Base-by-base conservation (phyloP, 2,329 filamentous ascomycete genomes). In the Penicillium sp. region DNA sequence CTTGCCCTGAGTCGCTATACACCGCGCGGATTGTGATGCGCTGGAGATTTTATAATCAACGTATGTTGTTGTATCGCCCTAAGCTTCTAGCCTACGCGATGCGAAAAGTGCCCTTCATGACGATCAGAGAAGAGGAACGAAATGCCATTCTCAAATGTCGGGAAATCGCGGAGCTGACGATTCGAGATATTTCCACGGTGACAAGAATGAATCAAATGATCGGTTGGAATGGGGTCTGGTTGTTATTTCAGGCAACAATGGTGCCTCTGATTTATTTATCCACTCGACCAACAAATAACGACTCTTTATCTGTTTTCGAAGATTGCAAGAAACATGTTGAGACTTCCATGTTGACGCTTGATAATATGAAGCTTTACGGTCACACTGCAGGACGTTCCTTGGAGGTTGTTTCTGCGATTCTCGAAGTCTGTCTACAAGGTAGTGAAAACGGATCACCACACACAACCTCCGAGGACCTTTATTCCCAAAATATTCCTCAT, bases 181-280 rank as follows among this genome's bases (percentile, higher is more conserved):
- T 91, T 54, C 80, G 85, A 52, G 86, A 90, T 50, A 89, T 91
- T 54, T 79, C 84, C 7, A 75, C 77, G 23, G 85, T 87, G 58
- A 89, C 86, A 75, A 81, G 81, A 24, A 80, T 84, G 46, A 88
- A 89, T 65, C 83, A 90, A 64, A 87, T 91, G 74, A 82, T 84
- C 0, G 87, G 87, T 9, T 91, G 88, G 88, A 89, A 89, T 65
- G 88, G 84, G 0, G 87, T 88, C 2, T 90, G 87, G 87, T 85
- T 90, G 68, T 79, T 89, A 52, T 91, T 90, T 71, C 88, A 91
- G 70, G 87, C 88, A 0, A 84, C 83, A 58, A 89, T 91, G 86
- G 84, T 91, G 12, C 88, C 88, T 0, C 79, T 91, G 3, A 29
- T 58, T 24, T 45, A 47, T 17, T 7, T 58, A 9, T 53, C 50